Evolutionary conservation across 805 yeast genomes (phyloP).

Genomic region (Yarrowia yakushimensis): DNA sequence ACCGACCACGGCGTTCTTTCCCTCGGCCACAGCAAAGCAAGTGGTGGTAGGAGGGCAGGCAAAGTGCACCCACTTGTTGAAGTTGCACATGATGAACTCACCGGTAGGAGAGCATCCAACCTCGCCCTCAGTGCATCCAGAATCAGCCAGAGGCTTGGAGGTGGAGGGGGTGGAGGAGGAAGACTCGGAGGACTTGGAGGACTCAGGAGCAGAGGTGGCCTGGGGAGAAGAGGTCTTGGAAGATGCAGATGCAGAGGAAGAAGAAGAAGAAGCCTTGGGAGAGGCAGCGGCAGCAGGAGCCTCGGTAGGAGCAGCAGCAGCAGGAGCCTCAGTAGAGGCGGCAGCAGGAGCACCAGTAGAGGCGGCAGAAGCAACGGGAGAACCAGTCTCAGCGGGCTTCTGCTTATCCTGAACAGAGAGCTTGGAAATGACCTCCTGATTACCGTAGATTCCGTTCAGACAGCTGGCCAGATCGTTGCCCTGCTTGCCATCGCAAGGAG

Average conservation of each 20-base stretch:
- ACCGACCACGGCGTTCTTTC: conserved; percentile 44
- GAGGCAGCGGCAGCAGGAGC: conserved; percentile 7
- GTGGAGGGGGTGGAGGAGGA: not conserved
- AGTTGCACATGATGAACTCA: conserved; percentile 52
- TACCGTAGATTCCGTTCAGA: conserved; percentile 18
- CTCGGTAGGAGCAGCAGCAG: conserved; percentile 4
- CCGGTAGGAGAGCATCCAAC: conserved; percentile 53
- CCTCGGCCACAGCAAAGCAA: conserved; percentile 50
- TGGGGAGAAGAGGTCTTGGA: not conserved
- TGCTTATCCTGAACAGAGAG: not conserved
- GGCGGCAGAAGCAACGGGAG: not conserved
- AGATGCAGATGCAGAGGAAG: conserved; percentile 29
- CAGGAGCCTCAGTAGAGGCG: conserved; percentile 28
- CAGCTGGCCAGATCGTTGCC: conserved; percentile 25
- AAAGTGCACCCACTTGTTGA: conserved; percentile 54
- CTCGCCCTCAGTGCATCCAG: conserved; percentile 43
- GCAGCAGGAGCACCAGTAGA: conserved; percentile 28
- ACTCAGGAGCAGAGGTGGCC: conserved; percentile 9
- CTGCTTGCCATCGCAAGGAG: conserved; percentile 24
- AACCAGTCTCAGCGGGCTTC: not conserved
- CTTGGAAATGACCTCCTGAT: conserved; percentile 11
- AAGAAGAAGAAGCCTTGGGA: conserved; percentile 28
- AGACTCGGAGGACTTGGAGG: conserved; percentile 29
- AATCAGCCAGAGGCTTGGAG: not conserved
- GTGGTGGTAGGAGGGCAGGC: conserved; percentile 62